Conservation (phyloP, 2,329 filamentous ascomycete species). For the Diaporthe australafricana region DNA sequence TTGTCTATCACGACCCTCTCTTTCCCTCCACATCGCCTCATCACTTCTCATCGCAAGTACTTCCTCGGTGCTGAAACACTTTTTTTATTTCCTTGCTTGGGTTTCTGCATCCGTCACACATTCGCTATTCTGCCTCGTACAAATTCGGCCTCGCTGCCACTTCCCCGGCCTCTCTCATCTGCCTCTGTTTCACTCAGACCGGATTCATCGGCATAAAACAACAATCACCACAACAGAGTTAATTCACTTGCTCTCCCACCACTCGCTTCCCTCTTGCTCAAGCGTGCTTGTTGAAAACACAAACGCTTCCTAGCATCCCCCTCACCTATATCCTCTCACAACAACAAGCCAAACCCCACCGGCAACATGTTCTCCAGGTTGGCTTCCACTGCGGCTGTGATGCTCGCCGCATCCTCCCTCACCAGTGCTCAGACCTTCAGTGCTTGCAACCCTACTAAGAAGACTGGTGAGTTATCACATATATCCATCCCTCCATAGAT, state of each 20-base stretch:
- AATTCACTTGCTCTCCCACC: background rate
- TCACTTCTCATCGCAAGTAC: slow-evolving; percentile 3
- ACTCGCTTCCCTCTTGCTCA: slow-evolving; percentile 14
- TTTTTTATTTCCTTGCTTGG: slow-evolving; percentile 8
- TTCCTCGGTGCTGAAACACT: slow-evolving; percentile 16
- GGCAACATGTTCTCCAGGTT: slow-evolving; percentile 59
- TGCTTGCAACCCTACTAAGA: slow-evolving; percentile 66
- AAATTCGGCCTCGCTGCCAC: slow-evolving; percentile 21
- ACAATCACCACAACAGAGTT: slow-evolving; percentile 1
- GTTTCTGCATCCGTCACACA: slow-evolving; percentile 9
- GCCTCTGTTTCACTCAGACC: background rate
- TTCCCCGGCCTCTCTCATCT: slow-evolving; percentile 1
- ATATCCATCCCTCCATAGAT: slow-evolving; percentile 45
- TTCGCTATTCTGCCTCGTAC: slow-evolving; percentile 2
- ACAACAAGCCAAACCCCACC: slow-evolving; percentile 8
- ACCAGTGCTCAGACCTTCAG: slow-evolving; percentile 68
- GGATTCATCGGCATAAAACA: background rate
- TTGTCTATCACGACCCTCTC: background rate
- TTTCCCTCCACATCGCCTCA: slow-evolving; percentile 21
- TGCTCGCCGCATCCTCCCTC: slow-evolving; percentile 60
- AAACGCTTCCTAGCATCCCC: background rate
- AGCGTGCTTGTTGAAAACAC: background rate
- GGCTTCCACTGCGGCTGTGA: slow-evolving; percentile 57
- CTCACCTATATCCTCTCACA: slow-evolving; percentile 1
- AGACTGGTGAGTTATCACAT: slow-evolving; percentile 46